A percentile compares a stretch with the other conserved stretches of the same genome.
These are phyloP conservation scores for Rhynchosporium graminicola DNA, from an alignment of 2,329 filamentous ascomycete genomes.

Conservation along the genomic window DNA sequence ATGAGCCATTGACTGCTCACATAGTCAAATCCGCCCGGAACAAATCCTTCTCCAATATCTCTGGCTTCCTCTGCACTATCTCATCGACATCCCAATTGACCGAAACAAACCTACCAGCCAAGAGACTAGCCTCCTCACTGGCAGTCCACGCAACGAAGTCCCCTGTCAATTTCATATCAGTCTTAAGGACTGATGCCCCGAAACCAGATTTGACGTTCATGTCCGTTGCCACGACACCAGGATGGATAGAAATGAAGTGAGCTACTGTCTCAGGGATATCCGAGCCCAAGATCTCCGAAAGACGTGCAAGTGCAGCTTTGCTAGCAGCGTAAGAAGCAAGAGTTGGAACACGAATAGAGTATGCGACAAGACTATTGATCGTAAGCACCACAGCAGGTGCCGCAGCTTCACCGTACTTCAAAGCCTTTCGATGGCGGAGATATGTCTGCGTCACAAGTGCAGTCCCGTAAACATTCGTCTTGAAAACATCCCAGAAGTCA, in stretches of 20 bases:
- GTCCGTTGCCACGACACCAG: slow-evolving; percentile 9
- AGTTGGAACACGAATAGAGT: background rate
- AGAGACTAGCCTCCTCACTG: slow-evolving; percentile 46
- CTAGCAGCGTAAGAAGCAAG: background rate
- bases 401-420: background rate
- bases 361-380: slow-evolving; percentile 2
- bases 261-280: slow-evolving; percentile 6
- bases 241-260: slow-evolving; percentile 10
- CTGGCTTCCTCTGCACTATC: slow-evolving; percentile 32
- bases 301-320: background rate
- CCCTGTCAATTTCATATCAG: background rate
- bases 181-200: background rate
- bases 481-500: slow-evolving; percentile 19
- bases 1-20: background rate
- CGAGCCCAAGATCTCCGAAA: background rate
- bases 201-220: slow-evolving; percentile 16
- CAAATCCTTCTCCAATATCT: background rate
- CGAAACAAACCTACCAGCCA: slow-evolving; percentile 49
- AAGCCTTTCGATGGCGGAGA: background rate
- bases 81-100: slow-evolving; percentile 53
- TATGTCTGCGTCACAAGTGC: background rate
- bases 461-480: slow-evolving; percentile 16
- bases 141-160: slow-evolving; percentile 17
- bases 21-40: background rate
- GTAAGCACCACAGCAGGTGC: background rate